These are phyloP conservation scores for Lactarius quietus DNA, from an alignment of 768 basidiomycete species.

Conservation along the genomic window DNA sequence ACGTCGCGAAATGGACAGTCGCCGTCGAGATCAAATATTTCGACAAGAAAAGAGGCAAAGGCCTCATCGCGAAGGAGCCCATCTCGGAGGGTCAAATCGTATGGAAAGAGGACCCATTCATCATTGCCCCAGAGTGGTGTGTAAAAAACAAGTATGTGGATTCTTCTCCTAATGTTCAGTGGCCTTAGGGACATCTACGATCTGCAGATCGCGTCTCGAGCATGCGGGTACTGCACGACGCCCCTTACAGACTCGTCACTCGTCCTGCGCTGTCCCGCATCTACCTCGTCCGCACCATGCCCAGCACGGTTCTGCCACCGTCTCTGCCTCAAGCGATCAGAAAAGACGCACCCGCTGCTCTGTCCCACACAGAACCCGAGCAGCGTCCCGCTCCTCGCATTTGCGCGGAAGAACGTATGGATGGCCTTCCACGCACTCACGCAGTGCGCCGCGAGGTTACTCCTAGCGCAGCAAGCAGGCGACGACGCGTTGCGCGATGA, in stretches of 20 bases:
- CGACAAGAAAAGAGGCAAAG: constrained; percentile 72
- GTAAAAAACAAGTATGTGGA: constrained; percentile 19
- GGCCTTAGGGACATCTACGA: constrained; percentile 70
- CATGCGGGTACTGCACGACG: constrained; percentile 75
- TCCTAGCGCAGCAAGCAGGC: constrained; percentile 52
- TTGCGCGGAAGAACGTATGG: constrained; percentile 60
- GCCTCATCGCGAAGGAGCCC: constrained; percentile 65
- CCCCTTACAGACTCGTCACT: constrained; percentile 46
- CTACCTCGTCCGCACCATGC: constrained; percentile 44
- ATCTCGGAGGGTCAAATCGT: constrained; percentile 70
- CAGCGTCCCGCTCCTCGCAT: constrained; percentile 53
- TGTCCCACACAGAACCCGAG: constrained; percentile 76
- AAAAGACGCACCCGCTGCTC: constrained; percentile 62
- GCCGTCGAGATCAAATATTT: constrained; percentile 64
- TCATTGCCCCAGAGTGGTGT: constrained; percentile 79
- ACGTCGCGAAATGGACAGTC: constrained; percentile 56
- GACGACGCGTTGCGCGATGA: constrained; percentile 43
- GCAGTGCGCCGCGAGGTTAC: constrained; percentile 59
- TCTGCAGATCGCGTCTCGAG: constrained; percentile 51
- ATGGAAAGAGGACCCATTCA: constrained; percentile 84
- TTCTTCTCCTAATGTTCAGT: background rate
- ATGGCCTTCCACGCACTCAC: constrained; percentile 73
- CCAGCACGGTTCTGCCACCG: constrained; percentile 75
- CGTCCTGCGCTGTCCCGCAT: constrained; percentile 50
- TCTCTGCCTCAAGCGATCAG: constrained; percentile 66